Conservation (phyloP, 139 green algal species). For the Pseudopediastrum boryanum region DNA sequence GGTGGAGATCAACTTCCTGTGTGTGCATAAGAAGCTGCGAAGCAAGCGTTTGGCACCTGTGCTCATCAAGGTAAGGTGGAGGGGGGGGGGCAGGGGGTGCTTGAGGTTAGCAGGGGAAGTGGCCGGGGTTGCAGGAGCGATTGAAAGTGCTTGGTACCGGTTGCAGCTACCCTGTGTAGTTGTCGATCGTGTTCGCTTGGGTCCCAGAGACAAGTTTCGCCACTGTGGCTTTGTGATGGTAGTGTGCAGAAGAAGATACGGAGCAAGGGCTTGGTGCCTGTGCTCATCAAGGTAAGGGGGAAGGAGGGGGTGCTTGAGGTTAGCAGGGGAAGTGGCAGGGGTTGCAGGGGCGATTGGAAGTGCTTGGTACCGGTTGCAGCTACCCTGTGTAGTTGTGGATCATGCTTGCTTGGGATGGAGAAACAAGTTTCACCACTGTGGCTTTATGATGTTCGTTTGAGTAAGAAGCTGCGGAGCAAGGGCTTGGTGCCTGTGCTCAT, state of each 20-base stretch:
- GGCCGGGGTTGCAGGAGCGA: background rate
- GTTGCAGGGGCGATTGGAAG: too few species aligned
- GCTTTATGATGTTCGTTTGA: too few species aligned
- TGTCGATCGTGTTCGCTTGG: too few species aligned
- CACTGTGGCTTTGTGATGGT: too few species aligned
- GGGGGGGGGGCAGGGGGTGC: background rate
- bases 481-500: constrained; percentile 97
- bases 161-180: too few species aligned
- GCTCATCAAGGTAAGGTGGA: constrained; percentile 87
- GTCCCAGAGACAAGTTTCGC: too few species aligned
- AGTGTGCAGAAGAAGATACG: constrained; percentile 99
- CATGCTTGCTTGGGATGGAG: too few species aligned
- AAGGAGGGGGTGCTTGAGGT: background rate
- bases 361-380: too few species aligned
- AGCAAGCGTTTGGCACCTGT: constrained; percentile 94
- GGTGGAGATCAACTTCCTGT: constrained; percentile 99
- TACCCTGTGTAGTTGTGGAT: too few species aligned
- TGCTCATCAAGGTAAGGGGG: constrained; percentile 91
- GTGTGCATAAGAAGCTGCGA: constrained; percentile 98
- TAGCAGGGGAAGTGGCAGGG: background rate
- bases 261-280: constrained; percentile 92
- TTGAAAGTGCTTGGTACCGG: too few species aligned
- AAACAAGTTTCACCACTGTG: too few species aligned
- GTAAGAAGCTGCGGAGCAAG: constrained; percentile 98
- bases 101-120: background rate